Percentiles rank a stretch among this genome's conserved stretches.
Evolutionary conservation across 1,284 basidiomycete genomes (phyloP).

Genomic region (Puccinia hordei): DNA sequence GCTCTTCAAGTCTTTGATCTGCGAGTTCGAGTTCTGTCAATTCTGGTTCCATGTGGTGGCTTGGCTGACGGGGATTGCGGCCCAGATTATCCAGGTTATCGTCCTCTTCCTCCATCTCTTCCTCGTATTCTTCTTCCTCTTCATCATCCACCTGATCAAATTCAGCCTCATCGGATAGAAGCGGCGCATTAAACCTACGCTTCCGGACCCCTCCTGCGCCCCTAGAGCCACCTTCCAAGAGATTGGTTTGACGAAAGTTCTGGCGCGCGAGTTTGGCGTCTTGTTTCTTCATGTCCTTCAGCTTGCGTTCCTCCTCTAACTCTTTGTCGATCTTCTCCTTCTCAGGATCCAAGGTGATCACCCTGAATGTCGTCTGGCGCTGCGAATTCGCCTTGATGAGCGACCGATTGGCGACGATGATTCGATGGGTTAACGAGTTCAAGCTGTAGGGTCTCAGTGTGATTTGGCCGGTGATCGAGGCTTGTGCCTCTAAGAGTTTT

Average conservation of each 20-base stretch:
- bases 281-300: conserved; percentile 51
- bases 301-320: conserved; percentile 56
- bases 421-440: conserved; percentile 83
- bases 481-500: conserved; percentile 79
- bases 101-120: conserved; percentile 7
- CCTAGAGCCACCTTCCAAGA: conserved; percentile 1
- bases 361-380: conserved; percentile 68
- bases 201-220: conserved; percentile 10
- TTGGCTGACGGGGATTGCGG: conserved; percentile 47
- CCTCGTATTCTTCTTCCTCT: conserved; percentile 55
- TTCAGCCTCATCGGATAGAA: conserved; percentile 50
- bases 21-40: too few relatives aligned
- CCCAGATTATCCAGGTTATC: conserved; percentile 54
- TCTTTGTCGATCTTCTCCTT: conserved; percentile 52
- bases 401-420: conserved; percentile 74
- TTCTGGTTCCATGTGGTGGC: conserved; percentile 29
- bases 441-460: conserved; percentile 81
- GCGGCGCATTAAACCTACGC: conserved; percentile 25
- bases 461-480: conserved; percentile 78
- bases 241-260: conserved; percentile 9
- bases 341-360: conserved; percentile 65
- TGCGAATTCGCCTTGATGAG: conserved; percentile 70
- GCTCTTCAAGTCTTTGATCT: conserved; percentile 38
- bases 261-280: conserved; percentile 2
- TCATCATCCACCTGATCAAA: conserved; percentile 51